Evolutionary conservation across 2,329 filamentous ascomycete genomes (phyloP).

Genomic region (Monosporascus sp.): DNA sequence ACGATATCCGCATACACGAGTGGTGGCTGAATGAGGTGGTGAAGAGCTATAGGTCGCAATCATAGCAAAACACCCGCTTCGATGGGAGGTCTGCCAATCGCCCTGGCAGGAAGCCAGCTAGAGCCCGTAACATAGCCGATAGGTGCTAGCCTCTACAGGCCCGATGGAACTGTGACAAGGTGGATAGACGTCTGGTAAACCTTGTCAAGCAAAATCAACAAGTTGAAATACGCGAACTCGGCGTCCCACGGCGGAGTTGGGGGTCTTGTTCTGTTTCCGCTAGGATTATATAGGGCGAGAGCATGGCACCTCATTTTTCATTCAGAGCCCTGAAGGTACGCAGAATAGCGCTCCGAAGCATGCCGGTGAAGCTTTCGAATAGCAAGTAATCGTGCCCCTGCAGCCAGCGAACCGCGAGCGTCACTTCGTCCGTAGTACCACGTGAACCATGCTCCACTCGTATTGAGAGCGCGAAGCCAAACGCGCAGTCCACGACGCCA

Average conservation of each 20-base stretch:
- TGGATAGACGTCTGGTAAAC: no score
- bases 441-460: constrained; percentile 29
- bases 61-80: not conserved
- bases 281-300: no score
- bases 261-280: no score
- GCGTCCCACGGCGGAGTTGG: no score
- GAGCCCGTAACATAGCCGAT: no score
- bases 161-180: no score
- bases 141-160: no score
- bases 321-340: not conserved
- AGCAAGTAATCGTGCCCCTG: constrained; percentile 67
- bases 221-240: no score
- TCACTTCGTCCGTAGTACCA: constrained; percentile 33
- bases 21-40: constrained; percentile 85
- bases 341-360: constrained; percentile 39
- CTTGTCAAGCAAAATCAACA: no score
- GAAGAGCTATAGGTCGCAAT: constrained; percentile 13
- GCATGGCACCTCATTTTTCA: not conserved
- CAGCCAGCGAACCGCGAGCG: constrained; percentile 61
- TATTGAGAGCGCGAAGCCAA: constrained; percentile 56
- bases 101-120: no score
- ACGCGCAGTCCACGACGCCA: constrained; percentile 34
- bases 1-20: constrained; percentile 79
- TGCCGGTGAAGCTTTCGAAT: constrained; percentile 85
- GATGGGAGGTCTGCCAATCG: no score